Conservation (phyloP, 306 rosid genomes). For the Vigna reflexopilosa region DNA sequence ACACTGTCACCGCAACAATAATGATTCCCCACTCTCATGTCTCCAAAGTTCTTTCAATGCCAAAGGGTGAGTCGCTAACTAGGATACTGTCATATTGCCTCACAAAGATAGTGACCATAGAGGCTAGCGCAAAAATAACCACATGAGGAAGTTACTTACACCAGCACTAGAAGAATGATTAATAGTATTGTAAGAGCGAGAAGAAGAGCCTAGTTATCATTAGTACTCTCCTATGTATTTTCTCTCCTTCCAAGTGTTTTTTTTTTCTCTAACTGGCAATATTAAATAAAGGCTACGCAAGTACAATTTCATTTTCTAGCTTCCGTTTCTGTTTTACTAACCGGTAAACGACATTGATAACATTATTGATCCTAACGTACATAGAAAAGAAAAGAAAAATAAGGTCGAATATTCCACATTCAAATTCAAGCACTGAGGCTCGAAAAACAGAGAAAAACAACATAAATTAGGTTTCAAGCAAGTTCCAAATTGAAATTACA, state of each 20-base stretch:
- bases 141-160: not conserved
- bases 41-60: conserved; percentile 1
- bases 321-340: not conserved
- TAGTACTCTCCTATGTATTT: not conserved
- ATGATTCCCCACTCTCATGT: conserved; percentile 3
- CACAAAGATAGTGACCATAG: not conserved
- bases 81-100: not conserved
- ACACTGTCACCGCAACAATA: not conserved
- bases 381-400: not conserved
- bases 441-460: not conserved
- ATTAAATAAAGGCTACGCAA: not conserved
- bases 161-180: not conserved
- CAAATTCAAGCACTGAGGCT: conserved; percentile 6
- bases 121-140: not conserved
- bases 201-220: not conserved
- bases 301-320: not conserved
- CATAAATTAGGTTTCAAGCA: not conserved
- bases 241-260: not conserved
- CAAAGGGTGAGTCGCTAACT: conserved; percentile 1
- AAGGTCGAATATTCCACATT: not conserved
- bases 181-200: not conserved
- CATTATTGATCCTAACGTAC: not conserved
- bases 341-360: conserved; percentile 22
- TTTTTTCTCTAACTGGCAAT: not conserved
- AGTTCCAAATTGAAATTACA: conserved; percentile 7